phyloP scores from a whole-genome alignment of 495 filamentous ascomycete genomes.

The Penicillium daleae region DNA sequence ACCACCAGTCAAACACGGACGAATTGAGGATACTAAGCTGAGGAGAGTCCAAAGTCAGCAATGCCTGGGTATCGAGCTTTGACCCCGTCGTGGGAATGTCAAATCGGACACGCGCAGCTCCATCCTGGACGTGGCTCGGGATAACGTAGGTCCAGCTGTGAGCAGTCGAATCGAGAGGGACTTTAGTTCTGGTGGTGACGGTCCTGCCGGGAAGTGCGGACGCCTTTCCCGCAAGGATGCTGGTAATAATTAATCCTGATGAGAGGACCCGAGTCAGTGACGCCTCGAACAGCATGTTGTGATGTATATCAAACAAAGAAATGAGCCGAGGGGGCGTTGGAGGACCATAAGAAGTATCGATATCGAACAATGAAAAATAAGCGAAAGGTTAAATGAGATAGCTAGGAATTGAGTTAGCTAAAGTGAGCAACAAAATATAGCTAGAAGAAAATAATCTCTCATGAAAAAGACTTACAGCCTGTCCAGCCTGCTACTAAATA shows the following conservation, averaged over 20 bases:
- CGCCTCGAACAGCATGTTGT: not conserved
- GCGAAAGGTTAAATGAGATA: not conserved
- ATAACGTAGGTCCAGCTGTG: constrained; percentile 17
- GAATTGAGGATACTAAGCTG: constrained; percentile 32
- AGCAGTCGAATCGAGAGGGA: not conserved
- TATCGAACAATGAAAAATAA: not conserved
- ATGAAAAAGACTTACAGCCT: not conserved
- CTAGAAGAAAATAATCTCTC: not conserved
- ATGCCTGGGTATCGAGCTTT: constrained; percentile 6
- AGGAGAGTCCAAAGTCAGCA: constrained; percentile 35
- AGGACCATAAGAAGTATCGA: not conserved
- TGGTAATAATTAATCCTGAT: not conserved
- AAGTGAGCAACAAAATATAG: not conserved
- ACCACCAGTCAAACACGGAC: constrained; percentile 47
- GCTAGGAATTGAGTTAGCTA: too few species aligned
- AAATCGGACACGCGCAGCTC: constrained; percentile 15
- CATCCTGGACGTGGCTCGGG: constrained; percentile 19
- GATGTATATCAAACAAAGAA: not conserved
- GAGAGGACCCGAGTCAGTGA: constrained; percentile 1
- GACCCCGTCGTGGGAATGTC: constrained; percentile 9
- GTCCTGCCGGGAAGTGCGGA: not conserved
- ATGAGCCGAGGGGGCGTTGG: not conserved
- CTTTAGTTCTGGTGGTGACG: not conserved
- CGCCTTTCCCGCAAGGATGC: not conserved
- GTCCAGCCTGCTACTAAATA: not conserved